A percentile compares a stretch with the other conserved stretches of the same genome.
Evolutionary conservation across 805 yeast species (phyloP).

Genomic region (Scheffersomyces stipitis): DNA sequence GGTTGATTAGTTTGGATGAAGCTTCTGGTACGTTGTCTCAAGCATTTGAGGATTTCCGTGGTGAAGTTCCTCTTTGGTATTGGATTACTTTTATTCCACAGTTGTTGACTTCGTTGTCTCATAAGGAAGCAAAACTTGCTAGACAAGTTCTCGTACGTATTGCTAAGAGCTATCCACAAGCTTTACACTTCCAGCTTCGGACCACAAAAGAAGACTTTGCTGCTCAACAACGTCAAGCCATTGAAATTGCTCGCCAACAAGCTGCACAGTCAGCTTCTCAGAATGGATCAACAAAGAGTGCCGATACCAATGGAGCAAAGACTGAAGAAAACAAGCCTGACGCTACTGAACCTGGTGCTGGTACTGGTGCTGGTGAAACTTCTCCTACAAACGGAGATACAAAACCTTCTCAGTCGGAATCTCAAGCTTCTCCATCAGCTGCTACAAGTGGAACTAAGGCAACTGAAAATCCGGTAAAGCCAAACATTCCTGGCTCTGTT

Average conservation of each 20-base stretch:
- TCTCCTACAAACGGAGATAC: background rate
- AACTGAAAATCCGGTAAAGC: conserved; percentile 5
- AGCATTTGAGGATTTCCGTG: conserved; percentile 89
- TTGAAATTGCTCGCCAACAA: conserved; percentile 30
- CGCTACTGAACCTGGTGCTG: conserved; percentile 5
- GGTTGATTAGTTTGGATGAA: conserved; percentile 93
- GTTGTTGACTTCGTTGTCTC: conserved; percentile 82
- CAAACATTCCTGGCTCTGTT: conserved; percentile 11
- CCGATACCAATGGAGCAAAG: conserved; percentile 2
- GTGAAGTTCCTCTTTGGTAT: conserved; percentile 98
- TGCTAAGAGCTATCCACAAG: conserved; percentile 97
- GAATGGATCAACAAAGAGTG: conserved; percentile 2
- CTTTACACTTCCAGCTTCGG: conserved; percentile 91
- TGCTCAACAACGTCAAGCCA: conserved; percentile 76
- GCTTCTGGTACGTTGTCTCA: conserved; percentile 73
- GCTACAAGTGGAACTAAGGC: conserved; percentile 3
- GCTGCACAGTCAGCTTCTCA: conserved; percentile 5
- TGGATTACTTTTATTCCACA: conserved; percentile 98
- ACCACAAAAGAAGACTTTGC: conserved; percentile 94
- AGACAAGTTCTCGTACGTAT: conserved; percentile 85
- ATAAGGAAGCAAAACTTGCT: conserved; percentile 86
- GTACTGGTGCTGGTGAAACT: conserved; percentile 3
- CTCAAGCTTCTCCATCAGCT: conserved; percentile 4
- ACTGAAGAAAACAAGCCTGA: conserved; percentile 2
- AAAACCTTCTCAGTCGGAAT: conserved; percentile 1